phyloP scores from a whole-genome alignment of 2,329 filamentous ascomycete genomes.

The Cytospora leucostoma region DNA sequence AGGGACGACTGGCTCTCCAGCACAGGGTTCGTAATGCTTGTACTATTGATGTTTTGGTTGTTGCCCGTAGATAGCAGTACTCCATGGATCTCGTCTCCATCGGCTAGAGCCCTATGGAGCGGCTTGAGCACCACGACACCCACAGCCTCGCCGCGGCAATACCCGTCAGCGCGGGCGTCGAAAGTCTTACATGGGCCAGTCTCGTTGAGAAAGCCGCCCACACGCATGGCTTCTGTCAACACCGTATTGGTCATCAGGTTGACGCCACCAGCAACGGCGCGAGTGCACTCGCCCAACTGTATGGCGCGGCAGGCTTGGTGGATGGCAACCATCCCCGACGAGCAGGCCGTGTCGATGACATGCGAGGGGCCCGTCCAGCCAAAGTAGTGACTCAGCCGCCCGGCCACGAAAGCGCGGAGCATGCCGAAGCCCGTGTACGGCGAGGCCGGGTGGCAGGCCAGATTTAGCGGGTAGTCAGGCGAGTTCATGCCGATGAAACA shows the following conservation, averaged over 20 bases:
- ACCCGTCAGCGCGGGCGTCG: slow-evolving; percentile 52
- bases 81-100: slow-evolving; percentile 52
- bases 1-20: slow-evolving; percentile 33
- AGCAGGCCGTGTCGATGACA: slow-evolving; percentile 44
- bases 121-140: slow-evolving; percentile 53
- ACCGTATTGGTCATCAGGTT: slow-evolving; percentile 40
- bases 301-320: slow-evolving; percentile 34
- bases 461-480: slow-evolving; percentile 30
- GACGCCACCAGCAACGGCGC: slow-evolving; percentile 43
- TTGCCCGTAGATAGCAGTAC: slow-evolving; percentile 41
- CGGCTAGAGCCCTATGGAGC: slow-evolving; percentile 50
- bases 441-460: slow-evolving; percentile 31
- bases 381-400: slow-evolving; percentile 44
- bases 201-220: slow-evolving; percentile 45
- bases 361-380: slow-evolving; percentile 45
- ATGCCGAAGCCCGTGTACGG: slow-evolving; percentile 37
- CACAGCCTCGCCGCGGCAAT: slow-evolving; percentile 54
- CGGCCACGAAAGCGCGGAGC: slow-evolving; percentile 35
- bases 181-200: slow-evolving; percentile 50
- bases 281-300: slow-evolving; percentile 35
- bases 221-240: slow-evolving; percentile 37
- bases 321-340: slow-evolving; percentile 40
- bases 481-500: slow-evolving; percentile 30
- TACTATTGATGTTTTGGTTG: slow-evolving; percentile 39
- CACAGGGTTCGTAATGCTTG: slow-evolving; percentile 34